Conservation (phyloP, 2,329 filamentous ascomycete genomes). For the Hypoxylon sp. region DNA sequence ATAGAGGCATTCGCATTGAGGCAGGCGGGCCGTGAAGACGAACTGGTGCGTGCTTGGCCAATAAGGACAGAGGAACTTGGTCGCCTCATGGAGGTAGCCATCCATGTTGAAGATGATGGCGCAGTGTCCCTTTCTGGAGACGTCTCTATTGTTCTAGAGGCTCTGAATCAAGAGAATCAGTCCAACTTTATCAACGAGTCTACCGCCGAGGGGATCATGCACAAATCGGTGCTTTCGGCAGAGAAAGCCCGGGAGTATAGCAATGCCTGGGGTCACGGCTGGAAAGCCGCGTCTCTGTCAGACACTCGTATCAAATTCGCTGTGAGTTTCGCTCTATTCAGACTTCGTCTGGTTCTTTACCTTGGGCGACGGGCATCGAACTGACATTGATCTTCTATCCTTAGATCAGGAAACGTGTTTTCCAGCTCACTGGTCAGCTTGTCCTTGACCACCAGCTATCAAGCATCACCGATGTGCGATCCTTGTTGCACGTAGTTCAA, state of each 20-base stretch:
- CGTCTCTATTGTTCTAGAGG: slow-evolving; percentile 50
- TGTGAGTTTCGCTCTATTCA: slow-evolving; percentile 63
- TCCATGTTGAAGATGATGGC: slow-evolving; percentile 57
- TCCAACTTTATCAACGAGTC: slow-evolving; percentile 11
- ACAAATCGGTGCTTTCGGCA: slow-evolving; percentile 41
- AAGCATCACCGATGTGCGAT: slow-evolving; percentile 64
- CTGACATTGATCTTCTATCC: slow-evolving; percentile 24
- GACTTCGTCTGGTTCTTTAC: not conserved
- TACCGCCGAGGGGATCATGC: slow-evolving; percentile 15
- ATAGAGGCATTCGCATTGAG: slow-evolving; percentile 63
- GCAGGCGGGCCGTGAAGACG: slow-evolving; percentile 48
- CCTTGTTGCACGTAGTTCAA: slow-evolving; percentile 66
- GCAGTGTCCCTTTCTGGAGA: slow-evolving; percentile 56
- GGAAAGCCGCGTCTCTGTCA: slow-evolving; percentile 68
- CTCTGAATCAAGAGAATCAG: slow-evolving; percentile 49
- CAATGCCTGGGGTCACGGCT: slow-evolving; percentile 64
- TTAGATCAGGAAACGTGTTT: slow-evolving; percentile 84
- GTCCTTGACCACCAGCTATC: slow-evolving; percentile 77
- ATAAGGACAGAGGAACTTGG: slow-evolving; percentile 51
- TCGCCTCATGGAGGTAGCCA: slow-evolving; percentile 52
- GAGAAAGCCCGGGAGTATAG: slow-evolving; percentile 59
- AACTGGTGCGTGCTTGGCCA: slow-evolving; percentile 44
- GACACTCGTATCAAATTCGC: slow-evolving; percentile 76
- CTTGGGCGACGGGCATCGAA: not conserved
- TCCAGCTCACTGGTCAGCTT: slow-evolving; percentile 82